Conservation (phyloP, 148 eudicot species). For the Persicaria maculosa region DNA sequence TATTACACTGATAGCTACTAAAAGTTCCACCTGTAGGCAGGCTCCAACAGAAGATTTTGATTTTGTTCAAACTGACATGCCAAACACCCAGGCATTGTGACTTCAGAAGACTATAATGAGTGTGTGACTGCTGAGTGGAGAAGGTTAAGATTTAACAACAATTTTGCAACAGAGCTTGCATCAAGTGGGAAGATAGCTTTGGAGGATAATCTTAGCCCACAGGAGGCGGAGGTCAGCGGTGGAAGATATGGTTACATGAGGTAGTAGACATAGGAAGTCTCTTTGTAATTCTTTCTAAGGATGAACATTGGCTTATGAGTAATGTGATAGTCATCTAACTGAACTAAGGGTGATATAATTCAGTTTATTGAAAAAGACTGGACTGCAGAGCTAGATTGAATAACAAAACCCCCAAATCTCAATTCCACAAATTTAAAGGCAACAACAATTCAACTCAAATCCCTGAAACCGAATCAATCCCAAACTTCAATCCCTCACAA, state of each 20-base stretch:
- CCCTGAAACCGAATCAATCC: neutral
- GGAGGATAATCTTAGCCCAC: neutral
- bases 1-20: too few relatives aligned
- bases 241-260: too few relatives aligned
- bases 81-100: too few relatives aligned
- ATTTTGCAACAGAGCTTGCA: neutral
- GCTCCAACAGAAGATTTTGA: too few relatives aligned
- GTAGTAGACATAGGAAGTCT: too few relatives aligned
- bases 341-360: neutral
- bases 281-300: too few relatives aligned
- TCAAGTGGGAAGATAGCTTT: neutral
- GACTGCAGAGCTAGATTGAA: neutral
- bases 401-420: neutral
- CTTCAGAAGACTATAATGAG: neutral
- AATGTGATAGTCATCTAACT: too few relatives aligned
- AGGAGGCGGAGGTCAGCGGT: neutral
- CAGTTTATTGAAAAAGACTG: neutral
- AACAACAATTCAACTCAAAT: neutral
- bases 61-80: too few relatives aligned
- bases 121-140: neutral
- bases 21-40: too few relatives aligned
- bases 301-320: too few relatives aligned
- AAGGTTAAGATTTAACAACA: neutral
- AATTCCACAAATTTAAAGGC: neutral
- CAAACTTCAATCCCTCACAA: neutral